Conservation (phyloP, 2,329 filamentous ascomycete species). For the Trichophyton simii region DNA sequence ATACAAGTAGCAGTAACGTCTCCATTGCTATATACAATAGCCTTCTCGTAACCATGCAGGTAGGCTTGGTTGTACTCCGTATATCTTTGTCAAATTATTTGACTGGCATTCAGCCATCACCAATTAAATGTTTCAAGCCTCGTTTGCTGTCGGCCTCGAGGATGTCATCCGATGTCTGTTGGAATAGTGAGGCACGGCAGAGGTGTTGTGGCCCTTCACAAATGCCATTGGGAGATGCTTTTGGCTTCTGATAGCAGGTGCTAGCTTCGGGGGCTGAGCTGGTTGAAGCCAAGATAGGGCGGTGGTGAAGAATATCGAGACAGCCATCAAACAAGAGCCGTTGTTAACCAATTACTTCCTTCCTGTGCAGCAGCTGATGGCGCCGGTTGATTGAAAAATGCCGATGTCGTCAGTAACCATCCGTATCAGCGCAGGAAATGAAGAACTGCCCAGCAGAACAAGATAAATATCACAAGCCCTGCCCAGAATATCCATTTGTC, state of each 20-base stretch:
- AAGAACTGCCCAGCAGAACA: conserved; percentile 83
- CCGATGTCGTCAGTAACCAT: neutral
- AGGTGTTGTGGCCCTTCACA: neutral
- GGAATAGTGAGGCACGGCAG: neutral
- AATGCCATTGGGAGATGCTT: neutral
- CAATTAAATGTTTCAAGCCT: neutral
- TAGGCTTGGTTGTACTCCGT: too few species aligned
- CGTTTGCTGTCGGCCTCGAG: neutral
- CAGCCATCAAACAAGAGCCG: neutral
- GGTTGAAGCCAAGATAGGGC: neutral
- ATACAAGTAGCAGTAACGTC: too few species aligned
- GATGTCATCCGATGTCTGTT: neutral
- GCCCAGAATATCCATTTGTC: conserved; percentile 97
- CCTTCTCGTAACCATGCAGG: too few species aligned
- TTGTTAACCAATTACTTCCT: neutral
- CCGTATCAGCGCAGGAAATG: conserved; percentile 60
- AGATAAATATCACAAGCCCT: conserved; percentile 73
- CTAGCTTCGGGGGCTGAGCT: neutral
- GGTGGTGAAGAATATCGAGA: neutral
- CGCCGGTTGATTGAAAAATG: neutral
- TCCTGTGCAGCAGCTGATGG: neutral
- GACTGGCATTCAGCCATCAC: too few species aligned
- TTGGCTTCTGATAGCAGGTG: neutral
- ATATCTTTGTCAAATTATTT: too few species aligned
- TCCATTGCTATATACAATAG: too few species aligned